Conservation (phyloP, 1,284 basidiomycete genomes). For the Cutaneotrichosporon cavernicola region DNA sequence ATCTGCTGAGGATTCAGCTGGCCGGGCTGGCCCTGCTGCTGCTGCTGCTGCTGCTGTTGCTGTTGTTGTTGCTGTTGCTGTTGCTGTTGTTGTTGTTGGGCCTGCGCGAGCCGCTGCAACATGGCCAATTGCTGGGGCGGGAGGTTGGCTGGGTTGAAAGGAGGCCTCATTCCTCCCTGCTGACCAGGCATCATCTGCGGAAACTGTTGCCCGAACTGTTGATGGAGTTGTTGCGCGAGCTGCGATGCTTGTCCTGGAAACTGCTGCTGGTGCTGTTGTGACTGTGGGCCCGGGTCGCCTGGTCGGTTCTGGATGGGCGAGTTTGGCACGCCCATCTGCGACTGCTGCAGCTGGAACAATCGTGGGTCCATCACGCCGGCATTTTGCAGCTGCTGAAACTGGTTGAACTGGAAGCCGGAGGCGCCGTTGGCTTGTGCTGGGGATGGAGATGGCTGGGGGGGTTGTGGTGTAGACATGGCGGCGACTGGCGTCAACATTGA, state of each 20-base stretch:
- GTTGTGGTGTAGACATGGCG: constrained; percentile 30
- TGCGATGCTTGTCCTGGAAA: no score
- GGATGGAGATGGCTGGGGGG: constrained; percentile 25
- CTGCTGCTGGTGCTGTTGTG: constrained; percentile 17
- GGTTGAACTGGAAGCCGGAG: constrained; percentile 19
- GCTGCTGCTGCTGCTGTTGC: constrained; percentile 7
- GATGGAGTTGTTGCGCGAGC: constrained; percentile 19
- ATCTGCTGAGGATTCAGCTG: constrained; percentile 36
- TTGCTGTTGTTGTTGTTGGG: constrained; percentile 11
- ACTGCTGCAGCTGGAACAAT: constrained; percentile 30
- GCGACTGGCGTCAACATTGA: constrained; percentile 4
- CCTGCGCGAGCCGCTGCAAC: constrained; percentile 34
- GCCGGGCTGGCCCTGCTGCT: background rate
- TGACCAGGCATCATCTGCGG: constrained; percentile 10
- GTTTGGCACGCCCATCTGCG: constrained; percentile 15
- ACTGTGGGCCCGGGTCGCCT: constrained; percentile 23
- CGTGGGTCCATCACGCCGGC: constrained; percentile 26
- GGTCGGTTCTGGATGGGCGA: constrained; percentile 2
- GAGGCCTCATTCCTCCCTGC: constrained; percentile 15
- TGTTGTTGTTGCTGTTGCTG: no score
- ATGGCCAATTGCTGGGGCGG: constrained; percentile 34
- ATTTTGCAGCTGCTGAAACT: constrained; percentile 21
- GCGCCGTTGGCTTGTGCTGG: constrained; percentile 23
- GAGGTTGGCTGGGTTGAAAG: constrained; percentile 27
- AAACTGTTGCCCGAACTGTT: constrained; percentile 20